Evolutionary conservation across 805 yeast species (phyloP), one percentile per base, ranked within the genome.

Genomic region (Candida schatavii): DNA sequence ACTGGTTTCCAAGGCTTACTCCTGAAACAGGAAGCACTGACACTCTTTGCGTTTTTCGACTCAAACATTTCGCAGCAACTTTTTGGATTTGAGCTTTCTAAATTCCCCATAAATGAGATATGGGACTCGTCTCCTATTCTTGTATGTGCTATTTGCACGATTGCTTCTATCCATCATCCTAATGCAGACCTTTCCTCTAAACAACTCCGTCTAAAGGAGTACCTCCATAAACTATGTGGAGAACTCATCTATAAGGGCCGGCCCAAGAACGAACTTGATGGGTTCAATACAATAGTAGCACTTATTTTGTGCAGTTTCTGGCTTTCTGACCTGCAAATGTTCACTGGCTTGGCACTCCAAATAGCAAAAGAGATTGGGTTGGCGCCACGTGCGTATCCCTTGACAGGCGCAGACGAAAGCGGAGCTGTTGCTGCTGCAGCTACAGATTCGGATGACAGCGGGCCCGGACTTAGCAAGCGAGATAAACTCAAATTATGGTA

Each of bases 281-380:
- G 78, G 1, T 78, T 77, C 54, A 75, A 80, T 53, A 77, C 81
- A 0, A 77, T 81, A n/a, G 64, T 81, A 17, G 85, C 84, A 0
- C 63, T 83, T 29, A 74, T 82, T 32, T 71, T 82, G 20, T 81
- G 85, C 47, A 82, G 85, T 36, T 79, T 82, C 51, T 83, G 88
- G 88, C 69, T 82, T 36, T 75, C 82, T 17, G 74, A 81, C 46
- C 73, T 78, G 14, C 85, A 79, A 51, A 71, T 80, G 75, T 80
- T 81, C 50, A 78, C 85, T 1, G 84, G 86, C 0, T 54, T 82
- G 36, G 88, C 88, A 0, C 54, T 82, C n/a, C 86, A 83, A 51
- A 57, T 82, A 21, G 86, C 87, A 0, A 74, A 75, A 43, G 78
- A 72, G 39, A 64, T 76, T 46, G 74, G 76, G 3, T 51, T 79